phyloP scores from a whole-genome alignment of 2,329 filamentous ascomycete species.

The Venturia asperata region DNA sequence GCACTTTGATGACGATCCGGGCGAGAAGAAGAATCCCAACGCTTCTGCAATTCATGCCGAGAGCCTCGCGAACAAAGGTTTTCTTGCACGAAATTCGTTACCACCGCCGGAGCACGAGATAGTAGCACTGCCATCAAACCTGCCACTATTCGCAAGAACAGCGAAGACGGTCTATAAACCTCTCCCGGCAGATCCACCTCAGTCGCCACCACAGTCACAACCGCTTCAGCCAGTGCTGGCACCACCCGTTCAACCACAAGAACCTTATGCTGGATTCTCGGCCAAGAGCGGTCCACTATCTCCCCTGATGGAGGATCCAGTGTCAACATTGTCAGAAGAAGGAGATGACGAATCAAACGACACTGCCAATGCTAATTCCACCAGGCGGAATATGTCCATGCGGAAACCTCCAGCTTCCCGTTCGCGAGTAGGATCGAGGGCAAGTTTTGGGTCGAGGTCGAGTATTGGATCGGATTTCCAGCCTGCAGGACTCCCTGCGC shows the following conservation, averaged over 20 bases:
- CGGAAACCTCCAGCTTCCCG: slow-evolving; percentile 13
- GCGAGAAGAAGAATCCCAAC: slow-evolving; percentile 31
- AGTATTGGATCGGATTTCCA: slow-evolving; percentile 11
- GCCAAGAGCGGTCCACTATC: slow-evolving; percentile 16
- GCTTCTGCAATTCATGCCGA: slow-evolving; percentile 41
- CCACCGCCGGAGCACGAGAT: slow-evolving; percentile 26
- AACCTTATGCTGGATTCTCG: neutral
- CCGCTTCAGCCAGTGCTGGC: neutral
- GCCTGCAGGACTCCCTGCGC: slow-evolving; percentile 24
- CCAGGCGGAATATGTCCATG: neutral
- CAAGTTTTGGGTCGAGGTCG: slow-evolving; percentile 6
- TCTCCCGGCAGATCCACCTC: neutral
- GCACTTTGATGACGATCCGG: slow-evolving; percentile 50
- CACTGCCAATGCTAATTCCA: neutral
- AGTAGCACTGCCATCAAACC: slow-evolving; percentile 19
- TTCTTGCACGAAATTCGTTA: slow-evolving; percentile 39
- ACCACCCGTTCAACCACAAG: slow-evolving; percentile 10
- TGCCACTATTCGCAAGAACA: slow-evolving; percentile 18
- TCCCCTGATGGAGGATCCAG: slow-evolving; percentile 17
- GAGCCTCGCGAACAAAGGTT: slow-evolving; percentile 41
- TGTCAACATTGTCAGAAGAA: slow-evolving; percentile 4
- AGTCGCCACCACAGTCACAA: slow-evolving; percentile 1
- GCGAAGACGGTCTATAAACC: slow-evolving; percentile 16
- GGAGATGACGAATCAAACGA: neutral
- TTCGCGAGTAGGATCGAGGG: slow-evolving; percentile 4